These are phyloP conservation scores for Citropsis articulata DNA, from an alignment of 345 rosid species.

Conservation along the genomic window DNA sequence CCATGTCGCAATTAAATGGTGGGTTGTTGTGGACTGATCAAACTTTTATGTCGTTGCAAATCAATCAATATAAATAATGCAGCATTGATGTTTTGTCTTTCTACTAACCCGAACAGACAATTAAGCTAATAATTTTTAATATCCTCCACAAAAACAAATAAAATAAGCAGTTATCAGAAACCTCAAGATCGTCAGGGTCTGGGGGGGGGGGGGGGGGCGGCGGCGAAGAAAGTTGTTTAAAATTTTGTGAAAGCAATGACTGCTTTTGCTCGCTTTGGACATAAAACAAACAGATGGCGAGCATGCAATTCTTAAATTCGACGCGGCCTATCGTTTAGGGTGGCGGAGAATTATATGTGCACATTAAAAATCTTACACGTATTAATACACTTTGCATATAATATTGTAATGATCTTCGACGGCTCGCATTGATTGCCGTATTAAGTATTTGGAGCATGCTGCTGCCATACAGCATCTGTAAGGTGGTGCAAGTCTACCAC, in stretches of 20 bases:
- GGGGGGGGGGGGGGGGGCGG: fast-evolving
- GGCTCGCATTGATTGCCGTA: neutral
- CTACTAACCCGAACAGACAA: no score
- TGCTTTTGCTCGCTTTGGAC: neutral
- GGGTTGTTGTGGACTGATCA: no score
- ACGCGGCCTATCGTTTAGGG: neutral
- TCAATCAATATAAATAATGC: no score
- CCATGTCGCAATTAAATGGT: no score
- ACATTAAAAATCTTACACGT: neutral
- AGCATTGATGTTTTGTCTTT: no score
- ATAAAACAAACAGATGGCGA: neutral
- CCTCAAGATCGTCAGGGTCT: neutral
- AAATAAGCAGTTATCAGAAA: neutral
- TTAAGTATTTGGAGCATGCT: no score
- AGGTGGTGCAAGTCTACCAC: no score
- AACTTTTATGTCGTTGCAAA: no score
- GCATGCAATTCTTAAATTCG: neutral
- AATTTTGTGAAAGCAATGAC: neutral
- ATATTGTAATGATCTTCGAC: neutral
- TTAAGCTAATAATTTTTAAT: no score
- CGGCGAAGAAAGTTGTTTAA: neutral
- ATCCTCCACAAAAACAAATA: no score
- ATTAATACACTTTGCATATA: neutral
- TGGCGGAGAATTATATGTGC: neutral
- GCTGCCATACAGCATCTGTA: no score